A percentile compares a stretch with the other conserved stretches of the same genome.
Evolutionary conservation across 306 rosid species (phyloP).

Genomic region (Carpinus viminea): DNA sequence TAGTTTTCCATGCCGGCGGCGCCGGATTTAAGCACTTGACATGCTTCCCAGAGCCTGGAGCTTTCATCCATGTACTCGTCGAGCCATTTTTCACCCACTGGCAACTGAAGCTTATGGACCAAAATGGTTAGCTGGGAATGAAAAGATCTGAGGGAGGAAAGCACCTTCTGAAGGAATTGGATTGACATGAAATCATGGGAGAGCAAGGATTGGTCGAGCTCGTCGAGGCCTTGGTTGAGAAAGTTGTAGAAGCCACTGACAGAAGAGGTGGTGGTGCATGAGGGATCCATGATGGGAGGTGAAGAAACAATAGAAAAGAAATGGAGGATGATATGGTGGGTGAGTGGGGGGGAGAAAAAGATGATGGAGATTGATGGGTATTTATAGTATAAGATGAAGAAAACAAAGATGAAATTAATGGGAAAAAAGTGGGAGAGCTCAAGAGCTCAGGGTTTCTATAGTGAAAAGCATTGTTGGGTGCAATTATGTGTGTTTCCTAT

Average conservation of each 20-base stretch:
- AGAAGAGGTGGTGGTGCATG: constrained; percentile 66
- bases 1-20: constrained; percentile 60
- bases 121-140: constrained; percentile 67
- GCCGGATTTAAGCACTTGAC: constrained; percentile 71
- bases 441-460: constrained; percentile 54
- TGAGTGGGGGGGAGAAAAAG: constrained; percentile 23
- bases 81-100: constrained; percentile 85
- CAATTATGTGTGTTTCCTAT: constrained; percentile 73
- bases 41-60: constrained; percentile 81
- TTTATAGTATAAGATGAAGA: constrained; percentile 41
- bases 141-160: constrained; percentile 65
- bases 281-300: constrained; percentile 58
- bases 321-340: constrained; percentile 8
- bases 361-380: constrained; percentile 53
- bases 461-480: constrained; percentile 67
- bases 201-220: constrained; percentile 49
- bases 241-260: constrained; percentile 82
- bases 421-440: constrained; percentile 25
- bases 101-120: constrained; percentile 68
- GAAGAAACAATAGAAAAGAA: neutral
- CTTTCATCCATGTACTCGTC: constrained; percentile 94
- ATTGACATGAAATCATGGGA: constrained; percentile 67
- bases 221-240: constrained; percentile 58
- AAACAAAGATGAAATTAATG: constrained; percentile 12
- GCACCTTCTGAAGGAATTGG: constrained; percentile 66